Conservation (phyloP, 2,329 filamentous ascomycete genomes). For the Aspergillus fructus region DNA sequence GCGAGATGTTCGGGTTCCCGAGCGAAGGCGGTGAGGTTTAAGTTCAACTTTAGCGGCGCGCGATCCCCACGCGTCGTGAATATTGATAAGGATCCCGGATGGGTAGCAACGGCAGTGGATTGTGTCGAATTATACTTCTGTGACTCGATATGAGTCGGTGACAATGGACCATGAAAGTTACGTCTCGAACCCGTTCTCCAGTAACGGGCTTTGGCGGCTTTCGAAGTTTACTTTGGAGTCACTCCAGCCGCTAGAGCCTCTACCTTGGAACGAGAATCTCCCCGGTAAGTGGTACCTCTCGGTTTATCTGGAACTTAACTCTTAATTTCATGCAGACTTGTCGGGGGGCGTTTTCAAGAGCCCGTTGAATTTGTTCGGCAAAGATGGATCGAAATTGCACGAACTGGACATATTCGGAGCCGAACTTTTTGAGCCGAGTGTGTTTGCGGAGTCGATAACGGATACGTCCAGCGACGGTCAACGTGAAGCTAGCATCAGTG, state of each 20-base stretch:
- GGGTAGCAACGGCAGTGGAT: neutral
- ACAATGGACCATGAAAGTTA: constrained; percentile 29
- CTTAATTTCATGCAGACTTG: constrained; percentile 21
- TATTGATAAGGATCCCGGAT: constrained; percentile 11
- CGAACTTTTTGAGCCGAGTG: constrained; percentile 21
- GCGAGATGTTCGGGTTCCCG: constrained; percentile 16
- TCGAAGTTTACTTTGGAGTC: constrained; percentile 38
- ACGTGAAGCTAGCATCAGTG: constrained; percentile 21
- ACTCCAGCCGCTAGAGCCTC: constrained; percentile 36
- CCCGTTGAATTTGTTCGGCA: constrained; percentile 20
- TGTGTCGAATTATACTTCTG: neutral
- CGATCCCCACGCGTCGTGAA: constrained; percentile 23
- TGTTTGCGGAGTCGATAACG: constrained; percentile 19
- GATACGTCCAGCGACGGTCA: constrained; percentile 22
- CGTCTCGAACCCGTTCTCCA: constrained; percentile 33
- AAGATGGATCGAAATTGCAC: constrained; percentile 29
- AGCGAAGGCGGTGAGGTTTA: constrained; percentile 25
- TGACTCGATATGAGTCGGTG: constrained; percentile 10
- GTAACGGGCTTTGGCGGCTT: constrained; percentile 38
- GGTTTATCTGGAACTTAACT: neutral
- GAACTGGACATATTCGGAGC: constrained; percentile 34
- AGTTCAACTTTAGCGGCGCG: constrained; percentile 16
- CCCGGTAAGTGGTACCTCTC: constrained; percentile 28
- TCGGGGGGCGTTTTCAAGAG: constrained; percentile 25
- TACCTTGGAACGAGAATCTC: constrained; percentile 36